Percentiles rank a stretch among this genome's conserved stretches.
phyloP scores from a whole-genome alignment of 371 early-diverging fungal genomes.

The Syncephalis plumigaleata region DNA sequence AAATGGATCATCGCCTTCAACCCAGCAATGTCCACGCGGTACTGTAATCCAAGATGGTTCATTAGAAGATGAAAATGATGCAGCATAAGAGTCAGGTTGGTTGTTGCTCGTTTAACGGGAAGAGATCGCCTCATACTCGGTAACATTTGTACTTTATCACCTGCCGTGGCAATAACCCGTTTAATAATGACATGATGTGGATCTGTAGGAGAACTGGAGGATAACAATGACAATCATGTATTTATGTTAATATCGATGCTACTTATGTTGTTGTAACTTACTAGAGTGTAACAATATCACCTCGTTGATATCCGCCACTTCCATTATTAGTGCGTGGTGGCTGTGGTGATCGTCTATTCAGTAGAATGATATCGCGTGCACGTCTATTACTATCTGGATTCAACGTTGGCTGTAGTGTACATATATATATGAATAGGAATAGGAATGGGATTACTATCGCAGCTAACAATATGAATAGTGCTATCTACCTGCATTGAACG shows the following conservation, averaged over 20 bases:
- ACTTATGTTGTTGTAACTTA: slow-evolving; percentile 9
- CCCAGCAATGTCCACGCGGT: slow-evolving; percentile 82
- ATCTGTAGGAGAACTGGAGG: slow-evolving; percentile 39
- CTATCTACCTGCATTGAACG: slow-evolving; percentile 48
- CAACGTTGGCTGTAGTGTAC: slow-evolving; percentile 42
- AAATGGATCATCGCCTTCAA: slow-evolving; percentile 80
- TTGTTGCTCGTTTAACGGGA: slow-evolving; percentile 7
- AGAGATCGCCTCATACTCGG: slow-evolving; percentile 4
- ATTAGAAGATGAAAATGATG: not conserved
- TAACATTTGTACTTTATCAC: slow-evolving; percentile 60
- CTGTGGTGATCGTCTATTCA: slow-evolving; percentile 42
- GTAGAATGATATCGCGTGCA: slow-evolving; percentile 51
- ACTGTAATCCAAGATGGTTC: slow-evolving; percentile 13
- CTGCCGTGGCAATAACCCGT: slow-evolving; percentile 68
- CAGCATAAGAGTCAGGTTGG: slow-evolving; percentile 1
- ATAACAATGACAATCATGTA: not conserved
- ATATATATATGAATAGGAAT: not conserved
- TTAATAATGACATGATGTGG: slow-evolving; percentile 58
- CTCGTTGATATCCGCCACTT: no score
- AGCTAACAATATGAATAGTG: not conserved
- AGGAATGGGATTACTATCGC: not conserved
- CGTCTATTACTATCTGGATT: slow-evolving; percentile 71
- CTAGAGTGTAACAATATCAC: slow-evolving; percentile 65
- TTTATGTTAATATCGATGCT: no score
- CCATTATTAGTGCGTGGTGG: slow-evolving; percentile 39